Conservation (phyloP, 169 alveolate genomes). For the Toxoplasma gondii region DNA sequence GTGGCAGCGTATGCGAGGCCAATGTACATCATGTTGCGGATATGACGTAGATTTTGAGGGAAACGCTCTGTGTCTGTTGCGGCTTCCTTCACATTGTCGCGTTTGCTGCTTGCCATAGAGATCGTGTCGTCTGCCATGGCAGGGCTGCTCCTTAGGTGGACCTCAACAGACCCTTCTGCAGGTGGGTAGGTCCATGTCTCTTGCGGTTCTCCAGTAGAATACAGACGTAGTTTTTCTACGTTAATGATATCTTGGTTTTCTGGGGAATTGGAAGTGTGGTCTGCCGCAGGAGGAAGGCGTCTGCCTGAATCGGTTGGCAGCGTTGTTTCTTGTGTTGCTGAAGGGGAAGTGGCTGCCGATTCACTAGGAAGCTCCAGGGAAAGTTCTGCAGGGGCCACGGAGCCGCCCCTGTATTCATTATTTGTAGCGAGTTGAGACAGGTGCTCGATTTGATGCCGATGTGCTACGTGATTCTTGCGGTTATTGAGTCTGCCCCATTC, state of each 20-base stretch:
- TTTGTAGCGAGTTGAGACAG: not conserved
- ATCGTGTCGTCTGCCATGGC: not conserved
- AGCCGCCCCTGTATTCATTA: not conserved
- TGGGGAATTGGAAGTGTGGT: not conserved
- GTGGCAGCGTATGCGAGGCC: slow-evolving; percentile 66
- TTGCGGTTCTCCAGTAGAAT: not conserved
- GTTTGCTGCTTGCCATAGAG: not conserved
- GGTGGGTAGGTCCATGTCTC: not conserved
- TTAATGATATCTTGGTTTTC: not conserved
- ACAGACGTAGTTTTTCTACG: not conserved
- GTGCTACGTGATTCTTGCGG: not conserved
- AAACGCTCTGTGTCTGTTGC: not conserved
- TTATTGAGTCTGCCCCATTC: slow-evolving; percentile 1
- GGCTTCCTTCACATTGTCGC: not conserved
- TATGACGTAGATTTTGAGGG: not conserved
- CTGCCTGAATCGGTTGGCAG: not conserved
- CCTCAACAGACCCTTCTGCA: not conserved
- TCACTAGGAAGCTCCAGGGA: not conserved
- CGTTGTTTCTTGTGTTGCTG: not conserved
- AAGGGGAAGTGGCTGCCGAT: not conserved
- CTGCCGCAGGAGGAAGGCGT: not conserved
- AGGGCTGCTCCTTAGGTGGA: not conserved
- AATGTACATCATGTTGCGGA: slow-evolving; percentile 34
- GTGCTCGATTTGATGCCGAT: not conserved
- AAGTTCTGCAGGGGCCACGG: not conserved